These are phyloP conservation scores for Dioszegia aurantiaca DNA, from an alignment of 768 basidiomycete species.

Conservation along the genomic window DNA sequence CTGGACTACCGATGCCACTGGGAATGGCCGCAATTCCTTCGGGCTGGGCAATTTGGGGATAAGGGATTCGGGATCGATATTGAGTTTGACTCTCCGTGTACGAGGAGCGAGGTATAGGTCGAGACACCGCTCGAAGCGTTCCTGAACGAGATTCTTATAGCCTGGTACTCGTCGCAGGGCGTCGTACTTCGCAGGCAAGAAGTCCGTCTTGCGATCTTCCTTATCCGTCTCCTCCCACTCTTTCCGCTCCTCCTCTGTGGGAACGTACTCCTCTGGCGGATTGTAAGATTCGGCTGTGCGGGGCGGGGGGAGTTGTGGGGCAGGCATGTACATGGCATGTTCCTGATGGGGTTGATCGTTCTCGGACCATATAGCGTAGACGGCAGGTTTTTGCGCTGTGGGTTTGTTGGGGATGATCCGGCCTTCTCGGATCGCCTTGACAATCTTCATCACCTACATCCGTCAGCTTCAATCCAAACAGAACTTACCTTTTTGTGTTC, in stretches of 20 bases:
- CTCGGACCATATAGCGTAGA: slow-evolving; percentile 83
- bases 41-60: slow-evolving; percentile 94
- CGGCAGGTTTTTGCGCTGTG: slow-evolving; percentile 62
- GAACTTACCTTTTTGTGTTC: slow-evolving; percentile 88
- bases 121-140: slow-evolving; percentile 87
- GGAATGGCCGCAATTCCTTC: slow-evolving; percentile 87
- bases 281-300: slow-evolving; percentile 97
- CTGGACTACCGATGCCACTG: slow-evolving; percentile 71
- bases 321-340: slow-evolving; percentile 82
- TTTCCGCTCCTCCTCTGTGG: slow-evolving; percentile 72
- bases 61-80: slow-evolving; percentile 84
- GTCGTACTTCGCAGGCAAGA: slow-evolving; percentile 79
- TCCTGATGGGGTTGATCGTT: slow-evolving; percentile 62
- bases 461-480: background rate
- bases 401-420: slow-evolving; percentile 88
- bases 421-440: slow-evolving; percentile 94
- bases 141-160: slow-evolving; percentile 85
- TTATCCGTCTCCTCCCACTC: slow-evolving; percentile 79
- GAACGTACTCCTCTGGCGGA: slow-evolving; percentile 94
- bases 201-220: slow-evolving; percentile 85
- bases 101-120: slow-evolving; percentile 96
- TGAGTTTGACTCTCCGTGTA: slow-evolving; percentile 69
- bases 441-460: slow-evolving; percentile 93
- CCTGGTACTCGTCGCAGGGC: slow-evolving; percentile 86
- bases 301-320: slow-evolving; percentile 84